These are phyloP conservation scores for Talaromyces sp. DNA, from an alignment of 2,329 filamentous ascomycete genomes.

Conservation along the genomic window DNA sequence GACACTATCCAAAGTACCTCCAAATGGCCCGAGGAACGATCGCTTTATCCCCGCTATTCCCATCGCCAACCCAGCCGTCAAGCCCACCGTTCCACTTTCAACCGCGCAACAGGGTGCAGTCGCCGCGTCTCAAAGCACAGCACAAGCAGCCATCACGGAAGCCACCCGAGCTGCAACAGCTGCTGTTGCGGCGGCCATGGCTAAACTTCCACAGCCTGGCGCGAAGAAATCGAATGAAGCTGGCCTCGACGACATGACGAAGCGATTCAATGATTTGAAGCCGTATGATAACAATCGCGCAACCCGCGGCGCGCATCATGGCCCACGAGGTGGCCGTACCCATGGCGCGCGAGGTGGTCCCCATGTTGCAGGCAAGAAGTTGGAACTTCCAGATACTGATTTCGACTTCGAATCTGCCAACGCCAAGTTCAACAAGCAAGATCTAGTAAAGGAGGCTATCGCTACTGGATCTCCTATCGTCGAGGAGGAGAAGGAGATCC, in stretches of 20 bases:
- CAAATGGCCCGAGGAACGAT: conserved; percentile 38
- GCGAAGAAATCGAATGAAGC: conserved; percentile 33
- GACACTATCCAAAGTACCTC: conserved; percentile 24
- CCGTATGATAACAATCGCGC: conserved; percentile 38
- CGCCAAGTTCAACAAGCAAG: conserved; percentile 84
- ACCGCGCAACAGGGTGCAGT: conserved; percentile 27
- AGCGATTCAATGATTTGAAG: conserved; percentile 46
- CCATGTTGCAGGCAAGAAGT: conserved; percentile 56
- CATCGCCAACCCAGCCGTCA: conserved; percentile 35
- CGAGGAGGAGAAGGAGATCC: conserved; percentile 49
- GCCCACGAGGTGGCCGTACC: conserved; percentile 40
- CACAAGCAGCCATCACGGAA: conserved; percentile 42
- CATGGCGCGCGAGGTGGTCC: conserved; percentile 44
- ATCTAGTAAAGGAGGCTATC: conserved; percentile 83
- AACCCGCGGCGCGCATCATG: conserved; percentile 38
- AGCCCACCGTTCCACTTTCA: conserved; percentile 31
- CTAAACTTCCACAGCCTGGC: conserved; percentile 44
- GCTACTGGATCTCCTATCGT: conserved; percentile 67
- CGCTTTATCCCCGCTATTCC: conserved; percentile 47
- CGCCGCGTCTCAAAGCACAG: conserved; percentile 29
- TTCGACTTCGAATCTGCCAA: conserved; percentile 88
- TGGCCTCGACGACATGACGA: conserved; percentile 42
- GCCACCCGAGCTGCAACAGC: conserved; percentile 49
- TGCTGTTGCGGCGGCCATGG: conserved; percentile 51
- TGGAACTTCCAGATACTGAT: conserved; percentile 85